A percentile compares a stretch with the other conserved stretches of the same genome.
phyloP scores from a whole-genome alignment of 2,329 filamentous ascomycete species.

The Botrytis porri region DNA sequence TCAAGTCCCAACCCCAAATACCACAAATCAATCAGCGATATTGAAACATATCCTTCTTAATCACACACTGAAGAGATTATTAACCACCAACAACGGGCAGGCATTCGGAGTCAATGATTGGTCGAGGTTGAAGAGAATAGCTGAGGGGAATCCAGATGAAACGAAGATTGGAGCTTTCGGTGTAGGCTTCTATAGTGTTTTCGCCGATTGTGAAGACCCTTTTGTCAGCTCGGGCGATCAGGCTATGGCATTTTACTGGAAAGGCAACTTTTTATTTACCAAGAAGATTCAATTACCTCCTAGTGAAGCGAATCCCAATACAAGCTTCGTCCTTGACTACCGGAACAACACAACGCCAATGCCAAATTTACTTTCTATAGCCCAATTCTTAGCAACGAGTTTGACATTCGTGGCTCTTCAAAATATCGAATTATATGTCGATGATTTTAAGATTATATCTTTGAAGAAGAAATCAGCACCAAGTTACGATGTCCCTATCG shows the following conservation, averaged over 20 bases:
- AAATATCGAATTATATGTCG: constrained; percentile 84
- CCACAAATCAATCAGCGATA: constrained; percentile 64
- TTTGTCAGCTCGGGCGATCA: constrained; percentile 91
- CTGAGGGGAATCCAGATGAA: constrained; percentile 98
- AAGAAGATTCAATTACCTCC: constrained; percentile 73
- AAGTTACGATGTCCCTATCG: constrained; percentile 67
- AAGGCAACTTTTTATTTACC: constrained; percentile 95
- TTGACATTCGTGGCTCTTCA: constrained; percentile 91
- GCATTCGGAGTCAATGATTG: constrained; percentile 89
- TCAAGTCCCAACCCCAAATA: constrained; percentile 62
- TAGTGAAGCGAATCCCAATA: constrained; percentile 65
- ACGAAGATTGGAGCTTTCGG: constrained; percentile 99
- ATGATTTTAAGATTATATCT: constrained; percentile 76
- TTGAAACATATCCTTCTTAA: constrained; percentile 81
- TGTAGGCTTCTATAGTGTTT: constrained; percentile 97
- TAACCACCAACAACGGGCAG: constrained; percentile 89
- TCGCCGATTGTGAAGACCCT: constrained; percentile 95
- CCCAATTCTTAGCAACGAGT: constrained; percentile 91
- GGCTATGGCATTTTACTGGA: constrained; percentile 99
- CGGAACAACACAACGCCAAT: constrained; percentile 83
- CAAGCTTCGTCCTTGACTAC: constrained; percentile 93
- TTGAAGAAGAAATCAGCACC: constrained; percentile 85
- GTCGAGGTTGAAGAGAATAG: constrained; percentile 90
- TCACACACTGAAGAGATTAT: constrained; percentile 80
- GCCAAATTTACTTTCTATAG: constrained; percentile 79